phyloP scores from a whole-genome alignment of 2,329 filamentous ascomycete genomes.

The Hymenoscyphus linearis region DNA sequence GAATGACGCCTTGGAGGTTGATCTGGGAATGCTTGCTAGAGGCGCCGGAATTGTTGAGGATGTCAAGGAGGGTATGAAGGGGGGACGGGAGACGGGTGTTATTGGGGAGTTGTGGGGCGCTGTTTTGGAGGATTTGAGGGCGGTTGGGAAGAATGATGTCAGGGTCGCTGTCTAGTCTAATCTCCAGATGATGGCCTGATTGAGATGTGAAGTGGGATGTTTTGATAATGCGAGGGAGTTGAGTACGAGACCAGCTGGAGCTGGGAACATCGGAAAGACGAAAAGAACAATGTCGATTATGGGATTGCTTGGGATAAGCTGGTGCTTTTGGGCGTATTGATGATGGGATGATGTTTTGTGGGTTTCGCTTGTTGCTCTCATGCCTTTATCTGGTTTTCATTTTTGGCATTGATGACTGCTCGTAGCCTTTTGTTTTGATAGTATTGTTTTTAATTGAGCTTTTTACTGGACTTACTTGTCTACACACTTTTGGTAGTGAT shows the following conservation, averaged over 20 bases:
- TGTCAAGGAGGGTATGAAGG: constrained; percentile 33
- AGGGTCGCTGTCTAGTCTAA: neutral
- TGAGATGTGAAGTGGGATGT: no score
- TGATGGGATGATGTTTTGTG: neutral
- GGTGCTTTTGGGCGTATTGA: neutral
- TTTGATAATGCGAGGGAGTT: no score
- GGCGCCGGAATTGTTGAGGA: constrained; percentile 10
- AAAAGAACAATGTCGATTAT: neutral
- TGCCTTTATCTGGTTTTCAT: neutral
- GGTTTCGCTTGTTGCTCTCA: neutral
- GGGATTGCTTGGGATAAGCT: neutral
- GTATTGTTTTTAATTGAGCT: neutral
- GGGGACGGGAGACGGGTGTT: constrained; percentile 41
- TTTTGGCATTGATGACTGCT: neutral
- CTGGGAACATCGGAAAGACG: neutral
- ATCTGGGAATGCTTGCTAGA: constrained; percentile 48
- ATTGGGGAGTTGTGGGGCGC: constrained; percentile 43
- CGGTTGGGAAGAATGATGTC: neutral
- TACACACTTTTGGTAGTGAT: no score
- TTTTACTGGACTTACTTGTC: no score
- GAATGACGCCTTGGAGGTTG: constrained; percentile 41
- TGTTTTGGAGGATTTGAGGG: neutral
- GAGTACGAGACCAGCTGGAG: neutral
- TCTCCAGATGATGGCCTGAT: no score
- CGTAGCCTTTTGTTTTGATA: neutral